Base-by-base conservation (phyloP, 108 stramenopile genomes). In the Pelagomonas calceolata region DNA sequence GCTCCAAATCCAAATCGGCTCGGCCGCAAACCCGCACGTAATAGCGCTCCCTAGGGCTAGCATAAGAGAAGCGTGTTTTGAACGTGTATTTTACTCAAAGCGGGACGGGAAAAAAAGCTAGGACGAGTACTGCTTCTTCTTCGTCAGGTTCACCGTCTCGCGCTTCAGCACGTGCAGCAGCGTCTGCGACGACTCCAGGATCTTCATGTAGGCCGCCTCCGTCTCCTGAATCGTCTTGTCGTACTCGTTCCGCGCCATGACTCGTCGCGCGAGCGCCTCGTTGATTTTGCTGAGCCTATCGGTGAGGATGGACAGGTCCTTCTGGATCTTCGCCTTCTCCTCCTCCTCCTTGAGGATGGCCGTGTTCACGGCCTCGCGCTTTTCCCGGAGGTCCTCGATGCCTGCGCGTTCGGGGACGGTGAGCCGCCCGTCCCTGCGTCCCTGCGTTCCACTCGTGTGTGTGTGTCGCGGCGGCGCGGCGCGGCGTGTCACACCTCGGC, bases 201-300 rank as follows among this genome's bases (percentile, higher is more conserved):
- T 92, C 84, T 92, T 91, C 84, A 87, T 88, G 73, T 92, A 88
- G 4, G 88, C 88, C 16, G 86, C 85, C 79, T 88, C 87, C 30
- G 87, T 88, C 78, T 88, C 87, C 77, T 86, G 85, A 63, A 88
- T 86, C 17, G 87, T 88, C 35, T 76, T 76, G 66, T 88, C 85
- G 78, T 86, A 88, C 80, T 88, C 87, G 66, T 86, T 88, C 31
- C 82, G 71, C 14, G 87, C 84, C 63, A 68, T 71, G 32, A 81
- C 77, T 39, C 84, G 85, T 30, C 80, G 64, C 30, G 85, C 82
- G 15, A 88, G 76, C n/a, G 73, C 76, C 71, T 88, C 87, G 66
- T 86, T 86, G 63, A 88, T 85, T 30, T 81, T 73, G 64, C 78
- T 65, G 30, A 88, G 80, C 26, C 82, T 71, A 37, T 88, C 84